These are phyloP conservation scores for Amanita inopinata DNA, from an alignment of 768 basidiomycete species.

Conservation along the genomic window DNA sequence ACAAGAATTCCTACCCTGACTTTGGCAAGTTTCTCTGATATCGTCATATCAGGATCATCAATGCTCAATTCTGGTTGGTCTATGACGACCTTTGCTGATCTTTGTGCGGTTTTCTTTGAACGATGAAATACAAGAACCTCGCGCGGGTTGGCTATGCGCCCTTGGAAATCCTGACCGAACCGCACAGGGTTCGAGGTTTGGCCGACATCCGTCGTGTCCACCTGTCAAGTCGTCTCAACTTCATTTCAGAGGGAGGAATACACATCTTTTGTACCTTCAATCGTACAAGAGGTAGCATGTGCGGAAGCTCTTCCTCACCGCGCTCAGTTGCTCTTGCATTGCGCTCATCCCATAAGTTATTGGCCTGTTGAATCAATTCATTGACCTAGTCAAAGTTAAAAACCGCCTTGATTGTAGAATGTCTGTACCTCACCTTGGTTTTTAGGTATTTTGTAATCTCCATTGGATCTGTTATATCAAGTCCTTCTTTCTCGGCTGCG, in stretches of 20 bases:
- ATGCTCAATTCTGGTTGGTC: slow-evolving; percentile 77
- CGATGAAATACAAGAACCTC: slow-evolving; percentile 90
- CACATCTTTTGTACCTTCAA: slow-evolving; percentile 50
- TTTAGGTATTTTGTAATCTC: slow-evolving; percentile 77
- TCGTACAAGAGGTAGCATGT: slow-evolving; percentile 81
- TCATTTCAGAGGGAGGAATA: no score
- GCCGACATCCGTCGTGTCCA: slow-evolving; percentile 84
- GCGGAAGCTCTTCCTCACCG: slow-evolving; percentile 50
- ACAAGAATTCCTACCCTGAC: slow-evolving; percentile 86
- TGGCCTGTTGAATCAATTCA: slow-evolving; percentile 68
- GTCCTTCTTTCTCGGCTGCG: slow-evolving; percentile 64
- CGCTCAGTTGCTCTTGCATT: slow-evolving; percentile 50
- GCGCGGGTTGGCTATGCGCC: slow-evolving; percentile 85
- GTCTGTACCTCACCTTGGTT: slow-evolving; percentile 35
- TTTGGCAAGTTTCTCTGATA: slow-evolving; percentile 66
- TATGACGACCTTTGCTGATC: slow-evolving; percentile 48
- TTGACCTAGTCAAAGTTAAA: slow-evolving; percentile 44
- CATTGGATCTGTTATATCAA: slow-evolving; percentile 75
- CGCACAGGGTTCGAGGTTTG: slow-evolving; percentile 94
- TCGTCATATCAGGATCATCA: slow-evolving; percentile 60
- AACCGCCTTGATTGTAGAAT: background rate
- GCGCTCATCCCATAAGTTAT: slow-evolving; percentile 68
- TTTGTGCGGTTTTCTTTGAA: slow-evolving; percentile 50
- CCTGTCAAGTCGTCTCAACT: slow-evolving; percentile 31
- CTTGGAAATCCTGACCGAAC: slow-evolving; percentile 92